These are phyloP conservation scores for Penicillium sp. DNA, from an alignment of 2,329 filamentous ascomycete genomes.

Conservation along the genomic window DNA sequence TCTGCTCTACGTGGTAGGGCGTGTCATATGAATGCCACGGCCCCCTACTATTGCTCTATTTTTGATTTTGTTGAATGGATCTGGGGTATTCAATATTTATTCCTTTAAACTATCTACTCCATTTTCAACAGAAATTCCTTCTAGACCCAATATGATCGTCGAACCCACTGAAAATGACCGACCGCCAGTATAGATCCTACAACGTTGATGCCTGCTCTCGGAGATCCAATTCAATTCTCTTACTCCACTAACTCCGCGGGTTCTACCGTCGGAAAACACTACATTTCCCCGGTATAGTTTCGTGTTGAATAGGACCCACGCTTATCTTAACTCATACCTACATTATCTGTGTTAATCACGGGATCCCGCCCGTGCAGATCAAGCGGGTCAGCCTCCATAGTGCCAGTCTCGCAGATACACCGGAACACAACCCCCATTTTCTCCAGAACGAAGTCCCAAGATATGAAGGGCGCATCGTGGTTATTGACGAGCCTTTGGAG, in stretches of 20 bases:
- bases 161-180: not conserved
- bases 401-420: not conserved
- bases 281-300: not conserved
- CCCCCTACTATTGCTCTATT: not conserved
- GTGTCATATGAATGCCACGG: conserved; percentile 7
- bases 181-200: too few species aligned
- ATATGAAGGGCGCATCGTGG: not conserved
- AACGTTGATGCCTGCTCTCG: too few species aligned
- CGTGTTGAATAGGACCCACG: not conserved
- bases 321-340: not conserved
- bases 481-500: not conserved
- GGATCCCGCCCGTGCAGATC: not conserved
- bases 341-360: not conserved
- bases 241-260: not conserved
- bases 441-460: not conserved
- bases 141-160: not conserved
- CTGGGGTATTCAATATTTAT: not conserved
- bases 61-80: not conserved
- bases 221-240: not conserved
- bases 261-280: not conserved
- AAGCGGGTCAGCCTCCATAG: not conserved
- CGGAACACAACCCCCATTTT: not conserved
- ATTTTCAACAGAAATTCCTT: not conserved
- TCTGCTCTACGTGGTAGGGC: conserved; percentile 19
- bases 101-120: not conserved